Evolutionary conservation across 2,329 filamentous ascomycete species (phyloP).

Genomic region (Trematosphaeria pertusa): DNA sequence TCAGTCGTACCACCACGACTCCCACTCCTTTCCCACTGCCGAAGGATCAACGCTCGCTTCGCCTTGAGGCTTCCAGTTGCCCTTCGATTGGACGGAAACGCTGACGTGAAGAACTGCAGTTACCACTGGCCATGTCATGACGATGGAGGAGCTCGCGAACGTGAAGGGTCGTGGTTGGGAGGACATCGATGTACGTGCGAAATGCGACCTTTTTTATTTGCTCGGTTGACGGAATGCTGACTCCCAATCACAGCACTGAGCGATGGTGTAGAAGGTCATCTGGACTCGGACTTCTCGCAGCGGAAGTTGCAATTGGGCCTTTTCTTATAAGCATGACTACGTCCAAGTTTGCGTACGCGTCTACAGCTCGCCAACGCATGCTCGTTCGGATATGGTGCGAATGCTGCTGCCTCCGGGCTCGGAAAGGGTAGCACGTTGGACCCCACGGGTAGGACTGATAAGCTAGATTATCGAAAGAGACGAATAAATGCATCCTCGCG

Average conservation of each 20-base stretch:
- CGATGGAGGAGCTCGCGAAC: slow-evolving; percentile 80
- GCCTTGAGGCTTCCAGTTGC: too few relatives aligned
- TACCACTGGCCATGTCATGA: slow-evolving; percentile 89
- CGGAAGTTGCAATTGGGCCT: slow-evolving; percentile 3
- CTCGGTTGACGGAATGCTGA: slow-evolving; percentile 26
- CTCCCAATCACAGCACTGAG: slow-evolving; percentile 40
- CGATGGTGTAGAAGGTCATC: slow-evolving; percentile 24
- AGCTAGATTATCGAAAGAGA: too few relatives aligned
- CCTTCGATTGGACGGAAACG: slow-evolving; percentile 14
- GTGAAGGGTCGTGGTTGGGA: slow-evolving; percentile 94
- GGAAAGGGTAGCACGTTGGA: slow-evolving; percentile 13
- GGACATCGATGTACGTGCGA: slow-evolving; percentile 62
- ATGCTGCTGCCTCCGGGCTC: slow-evolving; percentile 4
- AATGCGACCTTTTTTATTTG: slow-evolving; percentile 11
- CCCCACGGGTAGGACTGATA: too few relatives aligned
- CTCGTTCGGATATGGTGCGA: slow-evolving; percentile 4
- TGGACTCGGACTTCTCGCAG: slow-evolving; percentile 9
- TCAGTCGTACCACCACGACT: too few relatives aligned
- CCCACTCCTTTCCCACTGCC: too few relatives aligned
- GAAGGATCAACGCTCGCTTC: too few relatives aligned
- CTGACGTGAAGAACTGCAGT: slow-evolving; percentile 53
- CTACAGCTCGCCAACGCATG: slow-evolving; percentile 14
- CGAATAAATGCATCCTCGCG: slow-evolving; percentile 6
- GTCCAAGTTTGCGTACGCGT: slow-evolving; percentile 1
- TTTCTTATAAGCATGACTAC: slow-evolving; percentile 5